Evolutionary conservation across 768 basidiomycete species (phyloP).

Genomic region (Tylopilus vinaceipallidus): DNA sequence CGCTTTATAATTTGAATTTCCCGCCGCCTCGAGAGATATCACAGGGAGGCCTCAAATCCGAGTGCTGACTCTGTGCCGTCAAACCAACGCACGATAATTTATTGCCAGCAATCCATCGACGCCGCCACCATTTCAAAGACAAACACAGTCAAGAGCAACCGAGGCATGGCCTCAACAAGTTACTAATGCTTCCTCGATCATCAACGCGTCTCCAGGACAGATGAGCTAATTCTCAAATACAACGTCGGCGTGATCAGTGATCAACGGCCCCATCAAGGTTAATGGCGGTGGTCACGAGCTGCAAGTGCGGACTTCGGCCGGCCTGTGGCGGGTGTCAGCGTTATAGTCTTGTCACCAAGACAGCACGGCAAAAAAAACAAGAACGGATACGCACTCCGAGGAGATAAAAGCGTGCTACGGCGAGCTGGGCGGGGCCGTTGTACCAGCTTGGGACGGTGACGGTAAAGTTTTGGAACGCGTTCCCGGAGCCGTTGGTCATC

Average conservation of each 20-base stretch:
- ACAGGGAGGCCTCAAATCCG: too few relatives aligned
- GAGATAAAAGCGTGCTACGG: background rate
- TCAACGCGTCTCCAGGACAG: too few relatives aligned
- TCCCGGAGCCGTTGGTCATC: background rate
- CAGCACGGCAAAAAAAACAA: background rate
- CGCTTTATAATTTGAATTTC: too few relatives aligned
- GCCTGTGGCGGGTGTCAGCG: background rate
- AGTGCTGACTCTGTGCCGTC: too few relatives aligned
- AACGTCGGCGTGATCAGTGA: background rate
- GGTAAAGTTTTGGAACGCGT: background rate
- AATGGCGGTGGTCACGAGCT: background rate
- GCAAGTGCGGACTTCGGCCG: background rate
- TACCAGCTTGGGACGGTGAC: background rate
- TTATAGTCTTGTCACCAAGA: background rate
- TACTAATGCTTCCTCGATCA: too few relatives aligned
- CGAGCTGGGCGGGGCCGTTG: background rate
- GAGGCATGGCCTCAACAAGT: too few relatives aligned
- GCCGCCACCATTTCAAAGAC: too few relatives aligned
- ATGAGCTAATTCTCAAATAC: background rate
- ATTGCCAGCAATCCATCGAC: too few relatives aligned
- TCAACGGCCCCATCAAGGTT: rapidly evolving
- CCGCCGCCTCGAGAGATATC: too few relatives aligned
- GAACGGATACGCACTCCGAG: slow-evolving; percentile 3
- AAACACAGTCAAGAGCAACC: too few relatives aligned
- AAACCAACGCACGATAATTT: too few relatives aligned